phyloP scores from a whole-genome alignment of 371 early-diverging fungal species.

The Mucor velutinosus region DNA sequence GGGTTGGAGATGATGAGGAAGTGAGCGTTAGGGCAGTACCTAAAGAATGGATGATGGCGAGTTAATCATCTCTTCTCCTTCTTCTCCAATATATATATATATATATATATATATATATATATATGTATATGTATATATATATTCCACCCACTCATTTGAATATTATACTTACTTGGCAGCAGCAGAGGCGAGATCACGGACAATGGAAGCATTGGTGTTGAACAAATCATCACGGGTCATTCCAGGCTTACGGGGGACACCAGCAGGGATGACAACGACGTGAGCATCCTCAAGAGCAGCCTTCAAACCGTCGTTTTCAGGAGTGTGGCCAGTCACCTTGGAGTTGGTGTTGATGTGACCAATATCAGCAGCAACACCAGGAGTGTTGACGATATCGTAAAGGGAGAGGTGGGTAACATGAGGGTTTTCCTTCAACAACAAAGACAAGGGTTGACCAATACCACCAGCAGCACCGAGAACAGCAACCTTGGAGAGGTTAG shows the following conservation, averaged over 20 bases:
- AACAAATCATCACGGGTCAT: slow-evolving; percentile 99
- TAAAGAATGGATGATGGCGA: slow-evolving; percentile 22
- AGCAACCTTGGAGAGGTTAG: slow-evolving; percentile 75
- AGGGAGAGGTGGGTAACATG: slow-evolving; percentile 87
- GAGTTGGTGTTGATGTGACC: slow-evolving; percentile 95
- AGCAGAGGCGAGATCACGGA: slow-evolving; percentile 80
- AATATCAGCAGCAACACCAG: slow-evolving; percentile 97
- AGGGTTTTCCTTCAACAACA: slow-evolving; percentile 83
- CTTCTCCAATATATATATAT: neutral
- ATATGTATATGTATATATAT: neutral
- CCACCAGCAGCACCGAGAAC: slow-evolving; percentile 93
- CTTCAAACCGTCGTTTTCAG: slow-evolving; percentile 83
- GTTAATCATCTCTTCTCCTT: neutral
- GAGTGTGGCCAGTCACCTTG: slow-evolving; percentile 87
- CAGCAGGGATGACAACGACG: slow-evolving; percentile 97
- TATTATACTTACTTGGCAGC: slow-evolving; percentile 54
- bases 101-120: neutral
- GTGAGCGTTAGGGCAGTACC: slow-evolving; percentile 95
- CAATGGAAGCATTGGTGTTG: slow-evolving; percentile 97
- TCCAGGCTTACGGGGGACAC: slow-evolving; percentile 99
- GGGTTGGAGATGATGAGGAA: slow-evolving; percentile 98
- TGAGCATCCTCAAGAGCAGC: slow-evolving; percentile 86
- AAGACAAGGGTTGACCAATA: slow-evolving; percentile 91
- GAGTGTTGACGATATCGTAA: slow-evolving; percentile 96
- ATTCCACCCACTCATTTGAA: neutral